Evolutionary conservation across 768 basidiomycete species (phyloP).

Genomic region (Strobilomyces dryophilus): DNA sequence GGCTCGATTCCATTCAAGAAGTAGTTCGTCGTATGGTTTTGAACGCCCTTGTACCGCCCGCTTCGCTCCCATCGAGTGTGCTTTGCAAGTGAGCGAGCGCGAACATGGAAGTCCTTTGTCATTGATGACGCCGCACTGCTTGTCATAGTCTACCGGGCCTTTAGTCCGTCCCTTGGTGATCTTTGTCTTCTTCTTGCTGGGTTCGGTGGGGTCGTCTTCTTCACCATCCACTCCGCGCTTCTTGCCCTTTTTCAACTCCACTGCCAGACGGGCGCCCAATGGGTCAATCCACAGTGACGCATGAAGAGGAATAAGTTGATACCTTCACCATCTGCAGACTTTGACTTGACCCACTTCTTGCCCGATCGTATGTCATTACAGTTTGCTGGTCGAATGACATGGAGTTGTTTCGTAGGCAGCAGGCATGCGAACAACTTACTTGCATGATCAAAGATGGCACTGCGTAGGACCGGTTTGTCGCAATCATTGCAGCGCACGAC

Average conservation of each 20-base stretch:
- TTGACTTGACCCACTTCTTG: slow-evolving; percentile 56
- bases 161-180: slow-evolving; percentile 76
- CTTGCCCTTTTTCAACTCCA: slow-evolving; percentile 53
- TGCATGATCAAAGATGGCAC: slow-evolving; percentile 69
- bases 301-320: slow-evolving; percentile 7
- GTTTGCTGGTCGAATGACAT: slow-evolving; percentile 40
- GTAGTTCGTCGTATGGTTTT: slow-evolving; percentile 76
- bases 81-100: slow-evolving; percentile 95
- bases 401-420: background rate
- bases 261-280: slow-evolving; percentile 2
- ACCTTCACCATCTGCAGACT: slow-evolving; percentile 47
- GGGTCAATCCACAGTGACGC: slow-evolving; percentile 4
- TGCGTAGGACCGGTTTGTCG: slow-evolving; percentile 73
- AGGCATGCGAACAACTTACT: slow-evolving; percentile 44
- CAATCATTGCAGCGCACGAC: slow-evolving; percentile 78
- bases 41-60: slow-evolving; percentile 87
- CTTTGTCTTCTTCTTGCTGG: slow-evolving; percentile 79
- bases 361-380: slow-evolving; percentile 56
- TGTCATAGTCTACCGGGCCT: slow-evolving; percentile 86
- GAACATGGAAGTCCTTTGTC: slow-evolving; percentile 92
- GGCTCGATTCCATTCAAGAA: slow-evolving; percentile 87
- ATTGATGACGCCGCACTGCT: slow-evolving; percentile 96
- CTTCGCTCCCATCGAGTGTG: slow-evolving; percentile 96
- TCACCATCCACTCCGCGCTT: slow-evolving; percentile 82
- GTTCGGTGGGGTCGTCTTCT: slow-evolving; percentile 57